Percentiles rank a stretch among this genome's conserved stretches.
Evolutionary conservation across 2,329 filamentous ascomycete genomes (phyloP).

Genomic region (Fusarium citri): DNA sequence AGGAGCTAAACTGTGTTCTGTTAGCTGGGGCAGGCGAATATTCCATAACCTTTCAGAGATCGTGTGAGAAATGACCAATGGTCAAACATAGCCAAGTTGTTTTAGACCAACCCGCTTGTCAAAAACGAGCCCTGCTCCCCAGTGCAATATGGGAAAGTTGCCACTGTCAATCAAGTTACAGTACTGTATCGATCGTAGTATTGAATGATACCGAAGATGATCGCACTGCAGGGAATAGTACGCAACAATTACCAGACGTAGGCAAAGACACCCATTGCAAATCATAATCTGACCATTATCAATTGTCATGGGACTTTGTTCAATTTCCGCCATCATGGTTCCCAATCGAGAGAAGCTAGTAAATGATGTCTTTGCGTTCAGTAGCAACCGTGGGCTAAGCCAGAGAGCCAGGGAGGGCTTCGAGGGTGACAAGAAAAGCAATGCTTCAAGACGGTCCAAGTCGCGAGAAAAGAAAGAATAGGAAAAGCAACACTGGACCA

Average conservation of each 20-base stretch:
- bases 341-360: constrained; percentile 3
- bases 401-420: constrained; percentile 5
- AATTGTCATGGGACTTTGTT: constrained; percentile 20
- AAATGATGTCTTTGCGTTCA: constrained; percentile 10
- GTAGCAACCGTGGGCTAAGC: constrained; percentile 7
- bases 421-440: constrained; percentile 33
- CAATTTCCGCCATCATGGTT: background rate
- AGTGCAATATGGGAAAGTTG: constrained; percentile 16
- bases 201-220: constrained; percentile 29
- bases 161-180: constrained; percentile 27
- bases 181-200: constrained; percentile 28
- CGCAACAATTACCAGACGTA: constrained; percentile 15
- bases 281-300: constrained; percentile 1
- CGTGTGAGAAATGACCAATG: constrained; percentile 29
- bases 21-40: constrained; percentile 25
- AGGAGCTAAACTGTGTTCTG: constrained; percentile 6
- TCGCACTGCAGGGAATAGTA: constrained; percentile 20
- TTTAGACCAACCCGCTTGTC: constrained; percentile 27
- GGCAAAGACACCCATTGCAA: constrained; percentile 5
- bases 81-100: constrained; percentile 37
- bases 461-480: constrained; percentile 35
- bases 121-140: constrained; percentile 25
- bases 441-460: constrained; percentile 18
- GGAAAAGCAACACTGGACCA: constrained; percentile 33
- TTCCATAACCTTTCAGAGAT: constrained; percentile 25